These are phyloP conservation scores for Grammothele lineata DNA, from an alignment of 768 basidiomycete species.

Conservation along the genomic window DNA sequence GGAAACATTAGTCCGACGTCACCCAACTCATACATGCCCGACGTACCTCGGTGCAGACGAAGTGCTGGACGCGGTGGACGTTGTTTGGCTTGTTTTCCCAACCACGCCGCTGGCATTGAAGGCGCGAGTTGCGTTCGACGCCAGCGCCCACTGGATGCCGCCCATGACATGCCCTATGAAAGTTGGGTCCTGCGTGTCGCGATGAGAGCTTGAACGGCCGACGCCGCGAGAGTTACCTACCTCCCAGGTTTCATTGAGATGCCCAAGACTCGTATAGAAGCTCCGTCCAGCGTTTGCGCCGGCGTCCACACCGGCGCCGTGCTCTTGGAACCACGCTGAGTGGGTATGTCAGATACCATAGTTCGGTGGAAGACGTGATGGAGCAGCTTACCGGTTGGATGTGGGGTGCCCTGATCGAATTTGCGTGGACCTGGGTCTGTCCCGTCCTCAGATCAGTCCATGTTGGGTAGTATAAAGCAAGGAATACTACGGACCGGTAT, in stretches of 20 bases:
- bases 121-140: slow-evolving; percentile 66
- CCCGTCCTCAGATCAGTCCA: slow-evolving; percentile 20
- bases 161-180: slow-evolving; percentile 73
- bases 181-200: slow-evolving; percentile 50
- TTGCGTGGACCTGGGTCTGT: slow-evolving; percentile 44
- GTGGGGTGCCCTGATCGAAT: slow-evolving; percentile 67
- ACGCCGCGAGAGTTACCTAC: slow-evolving; percentile 33
- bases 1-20: too few relatives aligned
- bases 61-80: background rate
- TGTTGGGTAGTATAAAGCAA: background rate
- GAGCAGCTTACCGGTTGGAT: slow-evolving; percentile 59
- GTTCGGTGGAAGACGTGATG: too few relatives aligned
- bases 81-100: slow-evolving; percentile 43
- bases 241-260: slow-evolving; percentile 75
- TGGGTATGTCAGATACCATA: too few relatives aligned
- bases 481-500: slow-evolving; percentile 26
- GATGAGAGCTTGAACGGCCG: too few relatives aligned
- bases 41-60: too few relatives aligned
- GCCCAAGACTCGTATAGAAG: slow-evolving; percentile 82
- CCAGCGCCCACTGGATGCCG: slow-evolving; percentile 70
- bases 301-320: slow-evolving; percentile 57
- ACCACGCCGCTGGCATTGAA: slow-evolving; percentile 59
- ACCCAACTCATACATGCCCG: too few relatives aligned
- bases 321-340: slow-evolving; percentile 81
- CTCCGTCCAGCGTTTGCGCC: slow-evolving; percentile 60